A percentile compares a stretch with the other conserved stretches of the same genome.
Evolutionary conservation across 2,329 filamentous ascomycete species (phyloP).

Genomic region (Lachnellula willkommii): DNA sequence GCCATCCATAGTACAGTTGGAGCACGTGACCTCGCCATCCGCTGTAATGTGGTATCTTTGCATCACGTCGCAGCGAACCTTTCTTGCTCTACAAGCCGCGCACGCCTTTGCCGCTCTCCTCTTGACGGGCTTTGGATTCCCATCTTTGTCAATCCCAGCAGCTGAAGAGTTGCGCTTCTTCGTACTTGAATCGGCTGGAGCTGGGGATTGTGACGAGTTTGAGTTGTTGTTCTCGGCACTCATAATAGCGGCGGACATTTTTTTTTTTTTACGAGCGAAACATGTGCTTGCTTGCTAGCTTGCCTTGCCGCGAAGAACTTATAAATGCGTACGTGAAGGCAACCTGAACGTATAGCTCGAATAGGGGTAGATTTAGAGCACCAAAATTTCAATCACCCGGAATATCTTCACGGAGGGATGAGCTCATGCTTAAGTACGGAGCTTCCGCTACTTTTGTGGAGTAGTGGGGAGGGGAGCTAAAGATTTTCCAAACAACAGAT

Average conservation of each 20-base stretch:
- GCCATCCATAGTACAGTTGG: slow-evolving; percentile 38
- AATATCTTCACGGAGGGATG: not conserved
- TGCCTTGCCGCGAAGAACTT: not conserved
- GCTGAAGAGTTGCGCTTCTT: slow-evolving; percentile 20
- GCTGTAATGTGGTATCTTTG: slow-evolving; percentile 46
- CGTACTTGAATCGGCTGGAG: not conserved
- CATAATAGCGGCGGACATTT: not conserved
- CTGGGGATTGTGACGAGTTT: not conserved
- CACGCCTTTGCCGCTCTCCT: slow-evolving; percentile 87
- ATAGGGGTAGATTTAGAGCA: not conserved
- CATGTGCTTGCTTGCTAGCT: not conserved
- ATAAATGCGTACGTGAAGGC: not conserved
- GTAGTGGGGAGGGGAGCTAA: slow-evolving; percentile 1
- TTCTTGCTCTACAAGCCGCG: slow-evolving; percentile 79
- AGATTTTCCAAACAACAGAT: not conserved
- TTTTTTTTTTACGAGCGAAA: not conserved
- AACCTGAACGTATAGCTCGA: not conserved
- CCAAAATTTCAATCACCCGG: not conserved
- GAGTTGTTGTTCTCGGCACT: not conserved
- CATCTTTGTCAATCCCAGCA: slow-evolving; percentile 20
- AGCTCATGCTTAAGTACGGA: slow-evolving; percentile 1
- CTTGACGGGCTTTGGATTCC: slow-evolving; percentile 44
- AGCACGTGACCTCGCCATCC: slow-evolving; percentile 28
- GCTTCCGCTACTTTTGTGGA: not conserved
- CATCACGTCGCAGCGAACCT: slow-evolving; percentile 90